Base-by-base conservation (phyloP, 2,329 filamentous ascomycete genomes). In the Peltaster fructicola region DNA sequence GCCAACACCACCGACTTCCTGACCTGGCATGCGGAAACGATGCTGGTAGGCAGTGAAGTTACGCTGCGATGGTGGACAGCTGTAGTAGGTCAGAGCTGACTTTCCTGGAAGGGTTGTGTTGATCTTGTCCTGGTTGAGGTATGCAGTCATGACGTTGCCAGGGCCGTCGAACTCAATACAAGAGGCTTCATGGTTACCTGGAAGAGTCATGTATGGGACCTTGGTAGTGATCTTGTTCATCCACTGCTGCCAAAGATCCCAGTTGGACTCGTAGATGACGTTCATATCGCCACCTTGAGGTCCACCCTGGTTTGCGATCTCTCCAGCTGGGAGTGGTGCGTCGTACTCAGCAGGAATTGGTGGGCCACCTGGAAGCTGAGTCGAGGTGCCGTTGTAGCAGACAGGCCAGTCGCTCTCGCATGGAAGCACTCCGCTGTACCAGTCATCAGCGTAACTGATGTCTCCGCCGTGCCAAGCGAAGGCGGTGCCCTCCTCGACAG, bases 381-480 rank as follows among this genome's bases (percentile, higher is more conserved):
- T 51, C 20, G 41, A 48, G 6, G 55, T 54, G 23, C 59, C 60
- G 28, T 63, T 63, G 40, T 63, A 65, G 47, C 61, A 65, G 8
- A 63, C 48, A 1, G 55, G 54, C 57, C 58, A 62, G 35, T 50
- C 45, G 8, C 11, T 15, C 22, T 46, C 53, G 29, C 60, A 65
- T 8, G 59, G 51, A 10, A 63, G 39, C 25, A 63, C 59, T n/a
- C 61, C 59, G 8, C 48, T 53, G 25, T 54, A 60, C 58, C 57
- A 62, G 37, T 61, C 55, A 34, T 62, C 59, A 0, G 60, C 59
- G 30, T 64, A 64, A 25, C 45, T 52, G 27, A 63, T 45, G 31
- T 64, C 60, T 23, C 61, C 60, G 17, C 59, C 59, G 38, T 65
- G 61, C 61, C 61, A 65, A 14, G 54, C 55, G 34, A 65, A 63